Evolutionary conservation across 164 flowering plant genomes (phyloP).

Genomic region (Chimonanthus salicifolius): DNA sequence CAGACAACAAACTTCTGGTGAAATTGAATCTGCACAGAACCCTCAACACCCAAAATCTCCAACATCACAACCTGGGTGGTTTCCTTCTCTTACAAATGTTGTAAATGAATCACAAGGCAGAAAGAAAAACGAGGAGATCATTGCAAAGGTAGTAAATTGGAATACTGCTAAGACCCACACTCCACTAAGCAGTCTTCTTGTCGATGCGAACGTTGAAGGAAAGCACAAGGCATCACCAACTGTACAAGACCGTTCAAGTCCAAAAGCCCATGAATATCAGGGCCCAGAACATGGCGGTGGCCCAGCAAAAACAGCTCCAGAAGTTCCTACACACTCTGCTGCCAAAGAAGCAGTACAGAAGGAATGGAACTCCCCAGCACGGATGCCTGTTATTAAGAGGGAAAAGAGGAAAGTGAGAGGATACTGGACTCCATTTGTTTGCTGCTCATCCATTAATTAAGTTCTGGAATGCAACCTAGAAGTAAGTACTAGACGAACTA

Average conservation of each 20-base stretch:
- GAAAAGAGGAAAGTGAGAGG: slow-evolving; percentile 60
- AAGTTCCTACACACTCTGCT: slow-evolving; percentile 10
- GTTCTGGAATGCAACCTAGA: neutral
- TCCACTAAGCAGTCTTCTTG: slow-evolving; percentile 57
- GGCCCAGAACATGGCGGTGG: slow-evolving; percentile 17
- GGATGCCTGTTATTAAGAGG: slow-evolving; percentile 49
- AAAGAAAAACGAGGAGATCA: slow-evolving; percentile 69
- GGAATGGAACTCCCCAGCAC: slow-evolving; percentile 71
- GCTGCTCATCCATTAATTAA: slow-evolving; percentile 70
- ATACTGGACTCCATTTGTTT: slow-evolving; percentile 63
- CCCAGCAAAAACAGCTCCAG: slow-evolving; percentile 15
- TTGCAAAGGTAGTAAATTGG: slow-evolving; percentile 67
- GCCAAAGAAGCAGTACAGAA: slow-evolving; percentile 21
- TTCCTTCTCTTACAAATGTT: slow-evolving; percentile 43
- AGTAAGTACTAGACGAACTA: neutral
- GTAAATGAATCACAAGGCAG: slow-evolving; percentile 51
- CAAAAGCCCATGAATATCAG: slow-evolving; percentile 18
- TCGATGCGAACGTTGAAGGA: slow-evolving; percentile 41
- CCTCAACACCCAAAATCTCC: slow-evolving; percentile 12
- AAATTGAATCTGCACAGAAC: slow-evolving; percentile 26
- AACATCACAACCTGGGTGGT: slow-evolving; percentile 39
- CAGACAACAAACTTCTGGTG: slow-evolving; percentile 13
- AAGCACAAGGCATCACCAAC: slow-evolving; percentile 27
- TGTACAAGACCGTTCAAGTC: slow-evolving; percentile 13
- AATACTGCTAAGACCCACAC: slow-evolving; percentile 46